These are phyloP conservation scores for Saprolegnia diclina DNA, from an alignment of 352 stramenopile genomes.

Conservation along the genomic window DNA sequence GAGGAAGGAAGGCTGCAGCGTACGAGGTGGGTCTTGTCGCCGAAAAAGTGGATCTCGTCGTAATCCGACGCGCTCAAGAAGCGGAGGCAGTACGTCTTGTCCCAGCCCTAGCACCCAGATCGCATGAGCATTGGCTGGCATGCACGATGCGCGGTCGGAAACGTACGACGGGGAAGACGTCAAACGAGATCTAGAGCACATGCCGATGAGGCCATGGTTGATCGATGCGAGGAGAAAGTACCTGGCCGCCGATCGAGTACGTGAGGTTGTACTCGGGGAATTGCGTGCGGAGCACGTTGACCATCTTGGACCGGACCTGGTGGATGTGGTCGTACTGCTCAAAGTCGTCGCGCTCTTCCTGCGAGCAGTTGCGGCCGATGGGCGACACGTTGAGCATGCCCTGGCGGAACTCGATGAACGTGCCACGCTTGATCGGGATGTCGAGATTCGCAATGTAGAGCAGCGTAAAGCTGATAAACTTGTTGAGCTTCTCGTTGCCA, in stretches of 20 bases:
- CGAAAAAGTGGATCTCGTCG: constrained; percentile 99
- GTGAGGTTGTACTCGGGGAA: constrained; percentile 94
- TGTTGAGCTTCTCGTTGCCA: constrained; percentile 97
- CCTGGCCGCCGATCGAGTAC: constrained; percentile 96
- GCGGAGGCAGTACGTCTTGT: constrained; percentile 99
- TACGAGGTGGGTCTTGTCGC: constrained; percentile 97
- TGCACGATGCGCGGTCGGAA: neutral
- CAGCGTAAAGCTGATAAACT: constrained; percentile 95
- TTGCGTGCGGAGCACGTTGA: constrained; percentile 92
- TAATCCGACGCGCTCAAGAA: constrained; percentile 92
- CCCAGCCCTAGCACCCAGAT: constrained; percentile 80
- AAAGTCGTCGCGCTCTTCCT: constrained; percentile 97
- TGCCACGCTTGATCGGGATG: constrained; percentile 98
- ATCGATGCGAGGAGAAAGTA: constrained; percentile 18
- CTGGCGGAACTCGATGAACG: constrained; percentile 98
- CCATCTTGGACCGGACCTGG: constrained; percentile 93
- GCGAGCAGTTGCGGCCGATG: constrained; percentile 97
- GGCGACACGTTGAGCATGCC: constrained; percentile 99
- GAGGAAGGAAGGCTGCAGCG: constrained; percentile 12
- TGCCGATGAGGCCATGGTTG: neutral
- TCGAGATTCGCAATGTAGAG: constrained; percentile 92
- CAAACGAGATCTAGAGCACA: constrained; percentile 95
- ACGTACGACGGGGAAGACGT: constrained; percentile 91
- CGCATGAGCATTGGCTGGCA: neutral
- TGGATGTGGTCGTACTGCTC: constrained; percentile 95